Base-by-base conservation (phyloP, 495 filamentous ascomycete species). In the Tetracladium setigerum region DNA sequence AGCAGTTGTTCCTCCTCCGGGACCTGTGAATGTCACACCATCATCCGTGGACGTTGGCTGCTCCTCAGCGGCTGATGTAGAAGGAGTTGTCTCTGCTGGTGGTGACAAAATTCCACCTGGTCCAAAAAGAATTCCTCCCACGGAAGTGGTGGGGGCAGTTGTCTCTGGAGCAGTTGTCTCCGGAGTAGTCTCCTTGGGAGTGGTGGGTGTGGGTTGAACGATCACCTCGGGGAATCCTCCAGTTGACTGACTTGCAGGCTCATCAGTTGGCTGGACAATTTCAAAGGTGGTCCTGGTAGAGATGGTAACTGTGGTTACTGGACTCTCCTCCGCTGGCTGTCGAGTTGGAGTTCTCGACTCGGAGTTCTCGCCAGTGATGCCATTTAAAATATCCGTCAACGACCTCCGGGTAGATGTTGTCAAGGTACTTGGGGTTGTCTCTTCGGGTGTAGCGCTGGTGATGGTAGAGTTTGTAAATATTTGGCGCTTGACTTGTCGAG, bases 401-500 rank as follows among this genome's bases (percentile, higher is more conserved):
- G 22, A 27, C 22, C 22, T 27, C 7, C 22, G 3, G 3, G 22
- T 27, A 27, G 22, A 27, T 18, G 35, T 18, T 14, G 14, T 38
- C 35, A 18, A 8, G 35, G n/a, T 18, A 18, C 14, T 18, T 14
- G 45, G 13, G 18, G 38, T 16, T 13, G 53, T 38, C 12, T 43
- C 32, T 27, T 44, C 37, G 10, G 50, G 30, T 14, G 57, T 52
- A 5, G 53, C 44, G 40, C 62, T 65, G 15, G 68, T 67, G 37
- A 71, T 67, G 11, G 71, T 76, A 37, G 60, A 55, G 50, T 78
- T 76, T 10, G 49, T 11, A 57, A 62, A 64, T 45, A 71, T 63
- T 37, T 72, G 67, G 30, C 81, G 73, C 64, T 78, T 82, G 49
- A 82, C 66, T 36, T 81, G 69, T 35, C 68, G 66, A 9, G 78